phyloP scores from a whole-genome alignment of 345 rosid species.

The Lepidium aucheri region DNA sequence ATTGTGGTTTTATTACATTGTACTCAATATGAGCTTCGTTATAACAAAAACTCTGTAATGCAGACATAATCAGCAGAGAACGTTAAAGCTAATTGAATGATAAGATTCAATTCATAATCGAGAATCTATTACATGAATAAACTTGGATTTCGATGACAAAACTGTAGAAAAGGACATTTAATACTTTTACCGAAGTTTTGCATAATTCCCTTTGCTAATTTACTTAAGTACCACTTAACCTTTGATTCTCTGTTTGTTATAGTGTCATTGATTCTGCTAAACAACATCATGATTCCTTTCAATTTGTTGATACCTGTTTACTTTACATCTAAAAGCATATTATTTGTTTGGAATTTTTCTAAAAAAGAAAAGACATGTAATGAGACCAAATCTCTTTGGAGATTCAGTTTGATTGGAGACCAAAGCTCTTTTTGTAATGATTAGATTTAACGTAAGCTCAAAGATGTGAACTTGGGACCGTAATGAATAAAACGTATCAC shows the following conservation, averaged over 20 bases:
- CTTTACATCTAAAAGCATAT: background rate
- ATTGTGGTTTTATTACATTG: background rate
- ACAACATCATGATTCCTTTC: background rate
- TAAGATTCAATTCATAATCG: too few species aligned
- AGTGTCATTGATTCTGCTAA: background rate
- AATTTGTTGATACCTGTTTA: background rate
- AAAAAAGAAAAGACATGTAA: constrained; percentile 4
- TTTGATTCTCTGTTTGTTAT: background rate
- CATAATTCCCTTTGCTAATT: background rate
- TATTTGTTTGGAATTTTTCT: background rate
- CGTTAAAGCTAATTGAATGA: background rate
- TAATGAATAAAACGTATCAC: constrained; percentile 17
- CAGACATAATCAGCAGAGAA: background rate
- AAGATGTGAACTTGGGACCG: constrained; percentile 21
- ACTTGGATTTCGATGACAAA: too few species aligned
- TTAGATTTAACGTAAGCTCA: constrained; percentile 19
- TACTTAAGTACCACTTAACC: background rate
- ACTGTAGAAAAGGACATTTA: too few species aligned
- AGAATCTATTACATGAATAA: too few species aligned
- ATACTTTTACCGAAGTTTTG: background rate
- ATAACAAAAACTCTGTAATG: background rate
- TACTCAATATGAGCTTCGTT: background rate
- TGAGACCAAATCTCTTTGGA: constrained; percentile 10
- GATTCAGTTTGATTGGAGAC: constrained; percentile 3
- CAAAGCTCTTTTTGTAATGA: background rate